A percentile compares a stretch with the other conserved stretches of the same genome.
Conservation (phyloP, 2,329 filamentous ascomycete genomes). For the Monosporascus sp. region DNA sequence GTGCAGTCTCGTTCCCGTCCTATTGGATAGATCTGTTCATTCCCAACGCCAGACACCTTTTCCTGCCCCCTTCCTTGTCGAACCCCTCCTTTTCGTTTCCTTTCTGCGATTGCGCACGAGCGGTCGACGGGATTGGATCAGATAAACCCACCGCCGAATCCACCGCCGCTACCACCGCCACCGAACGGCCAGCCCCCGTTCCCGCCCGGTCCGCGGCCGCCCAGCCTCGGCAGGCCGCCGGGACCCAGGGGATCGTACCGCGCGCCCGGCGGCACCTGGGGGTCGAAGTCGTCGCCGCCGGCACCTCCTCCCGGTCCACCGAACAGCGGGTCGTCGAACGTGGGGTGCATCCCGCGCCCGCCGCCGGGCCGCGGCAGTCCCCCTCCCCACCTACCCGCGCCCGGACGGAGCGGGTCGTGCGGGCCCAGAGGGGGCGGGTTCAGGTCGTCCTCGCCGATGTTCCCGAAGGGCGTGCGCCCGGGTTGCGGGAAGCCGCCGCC, state of each 20-base stretch:
- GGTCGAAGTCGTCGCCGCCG: conserved; percentile 51
- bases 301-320: conserved; percentile 45
- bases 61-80: no score
- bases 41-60: no score
- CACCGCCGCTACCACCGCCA: conserved; percentile 23
- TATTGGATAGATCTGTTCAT: no score
- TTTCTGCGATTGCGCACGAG: no score
- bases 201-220: conserved; percentile 36
- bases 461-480: conserved; percentile 51
- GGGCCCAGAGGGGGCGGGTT: conserved; percentile 84
- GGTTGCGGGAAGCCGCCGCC: conserved; percentile 21
- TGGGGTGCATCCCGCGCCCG: conserved; percentile 87
- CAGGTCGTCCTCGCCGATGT: conserved; percentile 80
- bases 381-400: conserved; percentile 57
- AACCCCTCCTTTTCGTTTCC: no score
- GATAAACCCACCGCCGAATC: conserved; percentile 4
- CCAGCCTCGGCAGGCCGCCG: conserved; percentile 46
- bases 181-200: conserved; percentile 35
- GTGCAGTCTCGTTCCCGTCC: no score
- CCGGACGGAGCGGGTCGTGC: conserved; percentile 70
- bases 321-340: conserved; percentile 88
- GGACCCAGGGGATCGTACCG: conserved; percentile 85
- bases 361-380: conserved; percentile 54
- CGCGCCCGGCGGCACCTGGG: conserved; percentile 79
- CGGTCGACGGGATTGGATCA: no score